Base-by-base conservation (phyloP, 1,139 yeast genomes). In the Lodderomyces oxycetoniae region DNA sequence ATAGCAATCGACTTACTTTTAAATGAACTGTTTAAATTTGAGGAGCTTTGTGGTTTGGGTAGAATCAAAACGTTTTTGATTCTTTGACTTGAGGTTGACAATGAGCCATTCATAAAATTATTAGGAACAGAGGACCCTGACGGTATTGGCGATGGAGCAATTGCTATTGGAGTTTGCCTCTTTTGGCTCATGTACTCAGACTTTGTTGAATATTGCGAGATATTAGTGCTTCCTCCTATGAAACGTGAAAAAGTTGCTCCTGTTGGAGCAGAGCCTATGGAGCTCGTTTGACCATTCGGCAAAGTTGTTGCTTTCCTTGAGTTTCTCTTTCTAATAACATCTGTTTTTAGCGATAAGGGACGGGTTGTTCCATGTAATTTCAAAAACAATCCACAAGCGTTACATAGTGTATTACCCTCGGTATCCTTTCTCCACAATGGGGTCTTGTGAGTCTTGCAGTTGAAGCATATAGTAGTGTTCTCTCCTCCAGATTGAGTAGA, bases 351-450 rank as follows among this genome's bases (percentile, higher is more conserved):
- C 15, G 77, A 67, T 17, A 75, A 57, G 3, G 81, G 81, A 32
- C 81, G 55, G 42, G 74, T 71, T 2, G 77, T 72, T 16, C 81
- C 81, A 45, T 75, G 81, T 19, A 75, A 53, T 43, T 75, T 75
- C 36, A 68, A 61, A 46, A 74, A 75, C 25, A 75, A 55, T 1
- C 81, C 81, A 55, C 81, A 75, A 0, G 81, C 81, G 47, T 75
- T 75, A 49, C 81, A 75, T 10, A 75, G 55, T 1, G 79, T 73
- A 40, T 74, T 70, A 0, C 81, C 81, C 27, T 54, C 60, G 3
- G 77, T 67, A 46, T 74, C 78, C 45, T 74, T 68, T 32, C 81
- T 57, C 81, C 81, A 75, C 17, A 75, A 54, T 1, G 81, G 81
- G 0, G 81, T 75, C 34, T 73, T 74, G 14, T 65, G 52, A 2